These are phyloP conservation scores for Debaryomyces prosopidis DNA, from an alignment of 805 yeast genomes.

Conservation along the genomic window DNA sequence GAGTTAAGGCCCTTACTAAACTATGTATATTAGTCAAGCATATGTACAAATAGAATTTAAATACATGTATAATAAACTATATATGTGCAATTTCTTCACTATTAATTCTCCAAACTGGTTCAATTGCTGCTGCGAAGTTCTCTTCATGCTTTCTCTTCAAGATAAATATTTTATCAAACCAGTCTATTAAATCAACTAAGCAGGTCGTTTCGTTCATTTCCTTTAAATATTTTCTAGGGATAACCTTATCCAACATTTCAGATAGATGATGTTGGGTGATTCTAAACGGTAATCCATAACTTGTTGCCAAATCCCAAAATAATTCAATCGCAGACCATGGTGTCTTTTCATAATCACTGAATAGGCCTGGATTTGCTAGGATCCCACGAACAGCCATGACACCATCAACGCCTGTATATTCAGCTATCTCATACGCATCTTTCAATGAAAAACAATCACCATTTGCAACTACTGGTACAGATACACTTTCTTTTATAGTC, in stretches of 20 bases:
- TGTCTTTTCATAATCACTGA: conserved; percentile 68
- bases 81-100: conserved; percentile 9
- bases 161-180: conserved; percentile 73
- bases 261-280: conserved; percentile 84
- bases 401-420: conserved; percentile 79
- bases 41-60: neutral
- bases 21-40: neutral
- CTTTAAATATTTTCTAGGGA: conserved; percentile 31
- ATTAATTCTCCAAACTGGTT: conserved; percentile 27
- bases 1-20: neutral
- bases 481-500: conserved; percentile 52
- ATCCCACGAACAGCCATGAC: conserved; percentile 95
- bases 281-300: conserved; percentile 83
- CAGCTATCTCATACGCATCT: conserved; percentile 65
- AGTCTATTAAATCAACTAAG: conserved; percentile 70
- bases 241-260: conserved; percentile 72
- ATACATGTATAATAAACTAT: conserved; percentile 1
- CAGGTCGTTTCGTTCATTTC: conserved; percentile 63
- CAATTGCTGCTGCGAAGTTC: conserved; percentile 61
- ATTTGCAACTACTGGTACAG: conserved; percentile 89
- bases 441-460: conserved; percentile 83
- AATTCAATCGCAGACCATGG: conserved; percentile 92
- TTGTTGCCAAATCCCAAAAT: conserved; percentile 75
- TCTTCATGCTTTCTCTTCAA: conserved; percentile 66
- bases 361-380: conserved; percentile 82